These are phyloP conservation scores for Geotrichum klebahnii DNA, from an alignment of 1,139 yeast species.

Conservation along the genomic window DNA sequence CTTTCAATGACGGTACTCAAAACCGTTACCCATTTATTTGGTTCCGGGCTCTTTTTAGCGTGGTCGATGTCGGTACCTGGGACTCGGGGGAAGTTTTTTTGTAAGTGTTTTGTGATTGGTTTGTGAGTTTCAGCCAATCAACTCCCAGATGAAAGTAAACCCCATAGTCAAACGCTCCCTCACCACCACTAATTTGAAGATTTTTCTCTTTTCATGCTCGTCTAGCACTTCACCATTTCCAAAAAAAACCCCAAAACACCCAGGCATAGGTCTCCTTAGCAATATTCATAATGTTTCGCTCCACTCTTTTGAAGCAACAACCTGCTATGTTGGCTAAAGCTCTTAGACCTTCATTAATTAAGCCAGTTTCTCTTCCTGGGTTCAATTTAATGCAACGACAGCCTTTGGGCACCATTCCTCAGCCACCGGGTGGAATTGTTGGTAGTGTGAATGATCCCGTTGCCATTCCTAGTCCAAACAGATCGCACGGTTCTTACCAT, in stretches of 20 bases:
- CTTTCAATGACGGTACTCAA: no score
- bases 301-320: conserved; percentile 20
- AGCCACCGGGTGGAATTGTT: conserved; percentile 42
- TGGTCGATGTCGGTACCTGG: background rate
- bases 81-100: background rate
- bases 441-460: conserved; percentile 83
- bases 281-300: conserved; percentile 17
- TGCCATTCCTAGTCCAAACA: conserved; percentile 56
- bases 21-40: no score
- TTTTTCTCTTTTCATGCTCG: no score
- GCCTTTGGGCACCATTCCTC: conserved; percentile 41
- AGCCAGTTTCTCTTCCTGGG: conserved; percentile 3
- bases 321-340: conserved; percentile 14
- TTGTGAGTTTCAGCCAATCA: conserved; percentile 1
- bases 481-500: conserved; percentile 77
- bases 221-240: background rate
- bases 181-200: no score
- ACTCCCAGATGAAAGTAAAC: background rate
- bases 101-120: background rate
- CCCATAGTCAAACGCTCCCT: conserved; percentile 16
- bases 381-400: conserved; percentile 1
- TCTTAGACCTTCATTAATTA: conserved; percentile 7
- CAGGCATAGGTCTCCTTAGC: background rate
- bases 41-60: no score
- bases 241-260: no score